Conservation (phyloP, 257 asterid genomes). For the Solanum appendiculatum region DNA sequence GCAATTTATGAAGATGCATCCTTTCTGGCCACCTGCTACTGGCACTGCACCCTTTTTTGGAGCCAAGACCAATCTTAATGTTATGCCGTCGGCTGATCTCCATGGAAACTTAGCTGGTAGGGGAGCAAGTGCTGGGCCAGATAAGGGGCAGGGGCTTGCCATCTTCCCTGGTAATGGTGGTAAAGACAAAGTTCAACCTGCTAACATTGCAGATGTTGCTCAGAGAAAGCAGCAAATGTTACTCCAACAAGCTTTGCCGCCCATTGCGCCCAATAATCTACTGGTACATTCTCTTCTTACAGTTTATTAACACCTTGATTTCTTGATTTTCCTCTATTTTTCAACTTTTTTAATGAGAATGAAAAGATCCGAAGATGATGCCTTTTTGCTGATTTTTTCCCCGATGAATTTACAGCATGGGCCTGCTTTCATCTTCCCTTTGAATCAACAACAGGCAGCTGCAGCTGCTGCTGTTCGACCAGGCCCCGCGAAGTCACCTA, state of each 20-base stretch:
- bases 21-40: slow-evolving; percentile 62
- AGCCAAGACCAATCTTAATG: slow-evolving; percentile 51
- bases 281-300: slow-evolving; percentile 30
- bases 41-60: slow-evolving; percentile 59
- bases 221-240: slow-evolving; percentile 77
- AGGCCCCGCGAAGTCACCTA: slow-evolving; percentile 17
- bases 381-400: neutral
- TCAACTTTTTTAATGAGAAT: neutral
- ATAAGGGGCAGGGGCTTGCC: slow-evolving; percentile 42
- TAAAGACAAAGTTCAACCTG: slow-evolving; percentile 56
- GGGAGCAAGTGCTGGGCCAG: slow-evolving; percentile 25
- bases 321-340: neutral
- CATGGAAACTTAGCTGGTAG: slow-evolving; percentile 34
- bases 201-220: slow-evolving; percentile 33
- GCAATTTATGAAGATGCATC: slow-evolving; percentile 67
- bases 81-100: slow-evolving; percentile 42
- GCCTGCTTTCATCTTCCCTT: slow-evolving; percentile 78
- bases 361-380: neutral
- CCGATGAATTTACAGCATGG: slow-evolving; percentile 33
- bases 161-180: slow-evolving; percentile 29
- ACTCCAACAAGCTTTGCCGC: slow-evolving; percentile 78
- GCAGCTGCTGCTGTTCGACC: slow-evolving; percentile 46
- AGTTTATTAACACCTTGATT: neutral
- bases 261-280: slow-evolving; percentile 59
- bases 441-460: slow-evolving; percentile 74